These are phyloP conservation scores for Botrytis sinoallii DNA, from an alignment of 2,329 filamentous ascomycete species.

Conservation along the genomic window DNA sequence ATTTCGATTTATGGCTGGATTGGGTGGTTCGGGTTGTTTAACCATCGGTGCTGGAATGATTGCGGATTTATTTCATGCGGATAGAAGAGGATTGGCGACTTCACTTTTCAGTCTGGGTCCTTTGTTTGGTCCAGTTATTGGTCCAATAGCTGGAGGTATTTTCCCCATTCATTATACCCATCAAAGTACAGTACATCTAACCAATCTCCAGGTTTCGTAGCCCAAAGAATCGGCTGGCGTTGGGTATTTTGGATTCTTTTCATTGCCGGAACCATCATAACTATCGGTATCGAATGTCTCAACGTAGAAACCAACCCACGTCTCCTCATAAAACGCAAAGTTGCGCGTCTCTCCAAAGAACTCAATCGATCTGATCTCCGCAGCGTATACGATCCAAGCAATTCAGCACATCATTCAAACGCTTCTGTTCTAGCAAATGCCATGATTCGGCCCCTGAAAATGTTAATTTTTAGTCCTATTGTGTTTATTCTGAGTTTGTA, in stretches of 20 bases:
- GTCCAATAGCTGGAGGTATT: slow-evolving; percentile 37
- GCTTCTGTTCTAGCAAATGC: slow-evolving; percentile 40
- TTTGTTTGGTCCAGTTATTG: slow-evolving; percentile 37
- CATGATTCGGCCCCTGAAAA: slow-evolving; percentile 50
- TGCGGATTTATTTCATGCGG: slow-evolving; percentile 26
- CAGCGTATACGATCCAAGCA: slow-evolving; percentile 44
- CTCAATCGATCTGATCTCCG: slow-evolving; percentile 44
- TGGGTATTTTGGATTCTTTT: slow-evolving; percentile 28
- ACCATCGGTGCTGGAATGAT: slow-evolving; percentile 31
- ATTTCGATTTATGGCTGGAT: slow-evolving; percentile 60
- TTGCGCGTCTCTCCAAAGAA: slow-evolving; percentile 44
- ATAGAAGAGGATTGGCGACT: slow-evolving; percentile 26
- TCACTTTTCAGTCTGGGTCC: slow-evolving; percentile 27
- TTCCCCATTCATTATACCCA: background rate
- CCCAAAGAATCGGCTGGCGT: slow-evolving; percentile 40
- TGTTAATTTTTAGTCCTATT: slow-evolving; percentile 41
- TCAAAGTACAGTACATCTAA: background rate
- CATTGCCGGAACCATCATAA: slow-evolving; percentile 38
- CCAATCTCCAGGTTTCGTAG: slow-evolving; percentile 34
- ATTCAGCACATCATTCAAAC: slow-evolving; percentile 24
- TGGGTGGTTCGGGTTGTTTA: slow-evolving; percentile 48
- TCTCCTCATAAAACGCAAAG: slow-evolving; percentile 51
- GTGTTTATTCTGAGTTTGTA: slow-evolving; percentile 48
- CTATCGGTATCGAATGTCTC: slow-evolving; percentile 39
- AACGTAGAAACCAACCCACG: slow-evolving; percentile 48